Conservation (phyloP, 2,329 filamentous ascomycete species). For the Calonectria henricotiae region DNA sequence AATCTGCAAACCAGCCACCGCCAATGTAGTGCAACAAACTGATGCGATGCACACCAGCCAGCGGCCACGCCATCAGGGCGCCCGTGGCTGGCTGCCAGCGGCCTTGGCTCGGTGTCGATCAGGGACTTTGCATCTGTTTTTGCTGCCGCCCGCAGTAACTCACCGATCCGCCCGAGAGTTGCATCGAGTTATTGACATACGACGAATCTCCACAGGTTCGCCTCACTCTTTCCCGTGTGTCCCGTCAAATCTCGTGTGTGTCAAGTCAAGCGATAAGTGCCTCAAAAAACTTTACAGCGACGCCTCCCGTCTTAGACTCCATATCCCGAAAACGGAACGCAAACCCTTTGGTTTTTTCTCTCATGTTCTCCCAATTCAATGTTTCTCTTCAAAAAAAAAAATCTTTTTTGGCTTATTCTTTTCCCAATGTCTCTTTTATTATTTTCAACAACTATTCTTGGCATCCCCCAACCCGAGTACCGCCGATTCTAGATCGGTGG, state of each 20-base stretch:
- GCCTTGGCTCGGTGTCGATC: constrained; percentile 45
- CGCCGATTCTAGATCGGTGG: constrained; percentile 28
- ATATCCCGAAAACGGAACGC: constrained; percentile 6
- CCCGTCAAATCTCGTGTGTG: constrained; percentile 21
- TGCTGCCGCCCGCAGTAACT: constrained; percentile 28
- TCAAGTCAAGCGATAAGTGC: constrained; percentile 23
- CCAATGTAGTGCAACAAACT: constrained; percentile 28
- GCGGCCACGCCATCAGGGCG: constrained; percentile 35
- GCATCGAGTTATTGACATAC: constrained; percentile 44
- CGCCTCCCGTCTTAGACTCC: constrained; percentile 23
- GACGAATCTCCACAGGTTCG: constrained; percentile 39
- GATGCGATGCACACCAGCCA: constrained; percentile 36
- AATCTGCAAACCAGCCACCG: constrained; percentile 33
- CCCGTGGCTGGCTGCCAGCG: constrained; percentile 25
- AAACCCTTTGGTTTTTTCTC: constrained; percentile 14
- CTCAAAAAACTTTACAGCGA: constrained; percentile 21
- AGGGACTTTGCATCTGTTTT: constrained; percentile 45
- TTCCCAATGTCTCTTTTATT: constrained; percentile 3
- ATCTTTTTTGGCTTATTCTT: not conserved
- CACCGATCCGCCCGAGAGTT: constrained; percentile 47
- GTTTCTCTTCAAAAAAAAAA: not conserved
- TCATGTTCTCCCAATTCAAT: not conserved
- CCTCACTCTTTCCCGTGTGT: constrained; percentile 27
- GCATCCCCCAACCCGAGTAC: constrained; percentile 28
- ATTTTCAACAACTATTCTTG: constrained; percentile 8